phyloP scores from a whole-genome alignment of 2,329 filamentous ascomycete genomes.

The Coleophoma eucalyptorum region DNA sequence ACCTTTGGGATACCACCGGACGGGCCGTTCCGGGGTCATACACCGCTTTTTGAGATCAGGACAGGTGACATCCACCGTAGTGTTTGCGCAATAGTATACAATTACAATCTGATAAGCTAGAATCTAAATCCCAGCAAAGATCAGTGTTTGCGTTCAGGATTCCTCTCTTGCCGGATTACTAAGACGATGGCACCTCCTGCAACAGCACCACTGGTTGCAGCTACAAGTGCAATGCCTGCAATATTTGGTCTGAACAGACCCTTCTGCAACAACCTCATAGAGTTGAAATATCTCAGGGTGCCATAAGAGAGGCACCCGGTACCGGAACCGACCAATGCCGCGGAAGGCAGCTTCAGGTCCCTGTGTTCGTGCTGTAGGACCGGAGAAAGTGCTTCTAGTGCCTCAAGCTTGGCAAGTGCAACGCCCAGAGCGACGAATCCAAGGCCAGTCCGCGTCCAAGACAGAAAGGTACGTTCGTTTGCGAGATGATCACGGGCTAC shows the following conservation, averaged over 20 bases:
- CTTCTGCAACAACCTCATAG: conserved; percentile 35
- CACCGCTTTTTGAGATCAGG: too few relatives aligned
- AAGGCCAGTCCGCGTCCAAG: conserved; percentile 47
- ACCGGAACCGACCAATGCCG: conserved; percentile 39
- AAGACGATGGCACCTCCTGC: conserved; percentile 14
- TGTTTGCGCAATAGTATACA: too few relatives aligned
- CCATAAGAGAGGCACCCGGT: conserved; percentile 42
- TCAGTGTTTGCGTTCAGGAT: neutral
- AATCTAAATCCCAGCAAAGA: neutral
- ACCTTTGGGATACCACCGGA: too few relatives aligned
- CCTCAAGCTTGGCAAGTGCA: conserved; percentile 41
- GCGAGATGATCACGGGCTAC: conserved; percentile 46
- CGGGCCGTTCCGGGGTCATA: too few relatives aligned
- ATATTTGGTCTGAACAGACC: conserved; percentile 60
- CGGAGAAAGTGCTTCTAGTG: conserved; percentile 33
- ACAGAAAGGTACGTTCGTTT: conserved; percentile 46
- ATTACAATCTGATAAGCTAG: too few relatives aligned
- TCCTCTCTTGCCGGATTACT: conserved; percentile 11
- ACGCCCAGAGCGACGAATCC: conserved; percentile 48
- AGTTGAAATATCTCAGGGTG: conserved; percentile 41
- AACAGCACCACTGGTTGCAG: conserved; percentile 52
- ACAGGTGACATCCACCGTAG: too few relatives aligned
- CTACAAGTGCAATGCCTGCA: conserved; percentile 74
- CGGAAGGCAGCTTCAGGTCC: conserved; percentile 32
- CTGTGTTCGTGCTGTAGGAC: conserved; percentile 22